Evolutionary conservation across 768 basidiomycete species (phyloP), one percentile per base, ranked within the genome.

Genomic region (Psilocybe tampanensis): DNA sequence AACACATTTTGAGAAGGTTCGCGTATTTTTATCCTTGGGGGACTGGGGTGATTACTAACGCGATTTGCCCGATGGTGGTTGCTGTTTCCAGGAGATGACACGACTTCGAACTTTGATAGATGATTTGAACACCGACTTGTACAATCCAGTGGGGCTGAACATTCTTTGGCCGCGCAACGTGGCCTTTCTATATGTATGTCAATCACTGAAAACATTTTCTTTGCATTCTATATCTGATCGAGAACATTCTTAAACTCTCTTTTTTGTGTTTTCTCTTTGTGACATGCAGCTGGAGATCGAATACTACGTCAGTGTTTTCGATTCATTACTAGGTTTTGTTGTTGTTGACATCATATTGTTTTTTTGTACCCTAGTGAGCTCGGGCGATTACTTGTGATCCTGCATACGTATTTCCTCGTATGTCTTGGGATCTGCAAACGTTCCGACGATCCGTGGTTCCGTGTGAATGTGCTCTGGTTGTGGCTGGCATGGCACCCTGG

Each of bases 141-240:
- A 88, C 76, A 94, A 98, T 66, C 90, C 92, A 0, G 85, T 79
- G 8, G 97, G 97, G 1, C 73, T 99, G 63, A 90, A 94, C 62
- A 83, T 98, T 41, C 75, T 95, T 15, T 92, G 89, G 84, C 97
- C 97, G 1, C 76, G 84, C 44, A 80, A 83, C 65, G 88, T 90
- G 54, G 97, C 91, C 0, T 95, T 95, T 70, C 79, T 98, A 63
- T 99, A 90, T 74, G 96, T 98, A 69, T 73, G 95, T 89, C 47
- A 53, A 8, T 59, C 33, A 32, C 51, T 59, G 50, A 48, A 60
- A 23, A 26, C 26, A 7, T 43, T 36, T 47, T 32, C 43, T 54
- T 36, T 29, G 23, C 19, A 41, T 42, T 52, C 22, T 55, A 12
- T 57, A 48, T 50, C 44, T 56, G 58, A 57, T 51, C 24, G 49